Percentiles rank a stretch among this genome's conserved stretches.
Conservation (phyloP, 495 filamentous ascomycete species). For the Chaetomium cochliodes region DNA sequence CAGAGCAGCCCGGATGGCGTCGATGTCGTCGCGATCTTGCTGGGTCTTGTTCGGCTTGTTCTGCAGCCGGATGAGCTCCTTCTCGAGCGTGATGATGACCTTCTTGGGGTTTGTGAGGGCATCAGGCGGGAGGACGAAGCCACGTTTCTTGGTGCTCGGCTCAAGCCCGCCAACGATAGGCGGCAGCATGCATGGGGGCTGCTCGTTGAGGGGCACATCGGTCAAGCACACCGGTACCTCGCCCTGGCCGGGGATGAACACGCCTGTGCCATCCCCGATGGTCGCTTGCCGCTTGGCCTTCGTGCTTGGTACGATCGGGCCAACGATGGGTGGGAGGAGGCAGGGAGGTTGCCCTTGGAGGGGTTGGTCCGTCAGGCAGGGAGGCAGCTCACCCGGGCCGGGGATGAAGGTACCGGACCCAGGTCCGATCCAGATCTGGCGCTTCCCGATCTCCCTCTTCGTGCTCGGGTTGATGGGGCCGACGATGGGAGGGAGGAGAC, state of each 20-base stretch:
- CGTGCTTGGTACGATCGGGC: constrained; percentile 30
- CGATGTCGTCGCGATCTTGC: constrained; percentile 29
- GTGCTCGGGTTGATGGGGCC: constrained; percentile 27
- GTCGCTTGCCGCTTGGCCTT: constrained; percentile 35
- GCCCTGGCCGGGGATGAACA: constrained; percentile 16
- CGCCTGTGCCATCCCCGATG: constrained; percentile 21
- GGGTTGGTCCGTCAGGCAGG: constrained; percentile 24
- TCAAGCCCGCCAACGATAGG: constrained; percentile 23
- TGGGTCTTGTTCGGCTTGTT: constrained; percentile 35
- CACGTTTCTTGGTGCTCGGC: constrained; percentile 16
- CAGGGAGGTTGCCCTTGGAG: constrained; percentile 27
- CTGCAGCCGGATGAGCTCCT: constrained; percentile 28
- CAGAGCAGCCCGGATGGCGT: constrained; percentile 30
- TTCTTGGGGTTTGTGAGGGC: constrained; percentile 28
- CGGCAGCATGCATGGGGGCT: constrained; percentile 30
- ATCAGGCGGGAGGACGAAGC: constrained; percentile 26
- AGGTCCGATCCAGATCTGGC: constrained; percentile 27
- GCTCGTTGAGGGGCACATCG: constrained; percentile 16
- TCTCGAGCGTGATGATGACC: constrained; percentile 32
- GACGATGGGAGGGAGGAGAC: constrained; percentile 31
- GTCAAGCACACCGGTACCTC: constrained; percentile 15
- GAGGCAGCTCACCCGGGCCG: constrained; percentile 19
- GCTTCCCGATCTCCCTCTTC: constrained; percentile 24
- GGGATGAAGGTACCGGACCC: constrained; percentile 21
- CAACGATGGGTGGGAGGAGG: constrained; percentile 33